These are phyloP conservation scores for Akanthomyces dipterigenus DNA, from an alignment of 2,329 filamentous ascomycete genomes.

Conservation along the genomic window DNA sequence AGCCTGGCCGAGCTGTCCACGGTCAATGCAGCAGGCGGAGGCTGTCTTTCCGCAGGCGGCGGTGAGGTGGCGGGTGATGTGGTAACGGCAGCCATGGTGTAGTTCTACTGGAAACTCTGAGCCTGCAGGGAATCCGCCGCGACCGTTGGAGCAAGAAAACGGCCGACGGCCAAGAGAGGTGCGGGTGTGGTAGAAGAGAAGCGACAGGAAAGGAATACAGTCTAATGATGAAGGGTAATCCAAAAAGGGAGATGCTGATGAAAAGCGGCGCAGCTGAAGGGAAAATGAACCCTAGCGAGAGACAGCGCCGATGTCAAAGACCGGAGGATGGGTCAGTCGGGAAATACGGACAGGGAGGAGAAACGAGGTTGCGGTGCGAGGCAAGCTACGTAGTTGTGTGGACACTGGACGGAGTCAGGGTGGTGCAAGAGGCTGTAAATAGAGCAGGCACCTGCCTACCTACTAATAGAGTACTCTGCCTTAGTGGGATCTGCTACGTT, in stretches of 20 bases:
- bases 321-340: conserved; percentile 6
- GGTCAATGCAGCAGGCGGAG: conserved; percentile 25
- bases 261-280: not conserved
- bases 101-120: conserved; percentile 12
- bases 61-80: conserved; percentile 28
- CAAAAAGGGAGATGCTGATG: conserved; percentile 9
- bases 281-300: conserved; percentile 1
- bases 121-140: conserved; percentile 11
- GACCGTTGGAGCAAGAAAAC: conserved; percentile 1
- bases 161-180: not conserved
- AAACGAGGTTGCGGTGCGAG: not conserved
- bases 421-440: not conserved
- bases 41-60: conserved; percentile 26
- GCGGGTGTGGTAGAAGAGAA: not conserved
- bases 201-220: not conserved
- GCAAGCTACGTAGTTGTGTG: not conserved
- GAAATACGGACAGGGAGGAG: conserved; percentile 5
- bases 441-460: not conserved
- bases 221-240: conserved; percentile 4
- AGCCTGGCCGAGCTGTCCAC: conserved; percentile 35
- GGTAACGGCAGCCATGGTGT: conserved; percentile 18
- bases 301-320: conserved; percentile 1
- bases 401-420: too few relatives aligned
- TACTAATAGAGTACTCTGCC: too few relatives aligned
- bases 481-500: not conserved